Evolutionary conservation across 1,139 yeast genomes (phyloP).

Genomic region (Taphrina wiesneri): DNA sequence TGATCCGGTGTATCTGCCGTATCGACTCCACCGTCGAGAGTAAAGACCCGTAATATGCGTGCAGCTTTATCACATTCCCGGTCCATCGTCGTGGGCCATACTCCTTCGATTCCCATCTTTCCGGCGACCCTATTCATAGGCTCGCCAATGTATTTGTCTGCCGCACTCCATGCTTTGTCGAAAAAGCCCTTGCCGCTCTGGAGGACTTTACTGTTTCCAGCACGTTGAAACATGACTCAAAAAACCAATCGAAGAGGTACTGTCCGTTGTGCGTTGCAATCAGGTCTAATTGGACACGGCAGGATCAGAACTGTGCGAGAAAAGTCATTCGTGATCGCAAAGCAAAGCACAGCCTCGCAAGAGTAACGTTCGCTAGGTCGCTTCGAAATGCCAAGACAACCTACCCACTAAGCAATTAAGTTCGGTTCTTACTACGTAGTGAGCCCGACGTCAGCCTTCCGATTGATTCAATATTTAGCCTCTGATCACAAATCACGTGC

Average conservation of each 20-base stretch:
- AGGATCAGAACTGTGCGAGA: too few species aligned
- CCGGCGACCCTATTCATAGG: slow-evolving; percentile 27
- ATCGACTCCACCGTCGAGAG: slow-evolving; percentile 18
- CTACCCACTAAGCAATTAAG: too few species aligned
- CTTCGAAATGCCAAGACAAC: neutral
- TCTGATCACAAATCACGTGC: neutral
- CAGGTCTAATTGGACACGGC: too few species aligned
- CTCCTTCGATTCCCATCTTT: slow-evolving; percentile 23
- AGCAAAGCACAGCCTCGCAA: too few species aligned
- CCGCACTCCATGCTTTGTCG: slow-evolving; percentile 29
- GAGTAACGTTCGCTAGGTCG: too few species aligned
- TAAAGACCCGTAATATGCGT: slow-evolving; percentile 28
- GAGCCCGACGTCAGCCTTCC: too few species aligned
- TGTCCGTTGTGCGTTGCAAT: neutral
- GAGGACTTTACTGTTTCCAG: slow-evolving; percentile 1
- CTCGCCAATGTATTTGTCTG: slow-evolving; percentile 27
- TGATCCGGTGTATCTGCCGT: slow-evolving; percentile 1
- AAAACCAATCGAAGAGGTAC: neutral
- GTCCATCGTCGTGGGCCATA: slow-evolving; percentile 30
- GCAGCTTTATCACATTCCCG: slow-evolving; percentile 28
- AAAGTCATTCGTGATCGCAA: too few species aligned
- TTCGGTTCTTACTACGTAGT: too few species aligned
- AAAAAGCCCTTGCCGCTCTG: slow-evolving; percentile 16
- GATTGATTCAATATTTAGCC: too few species aligned
- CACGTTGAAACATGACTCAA: neutral